Evolutionary conservation across 2,329 filamentous ascomycete species (phyloP).

Genomic region (Neocucurbitaria cava): DNA sequence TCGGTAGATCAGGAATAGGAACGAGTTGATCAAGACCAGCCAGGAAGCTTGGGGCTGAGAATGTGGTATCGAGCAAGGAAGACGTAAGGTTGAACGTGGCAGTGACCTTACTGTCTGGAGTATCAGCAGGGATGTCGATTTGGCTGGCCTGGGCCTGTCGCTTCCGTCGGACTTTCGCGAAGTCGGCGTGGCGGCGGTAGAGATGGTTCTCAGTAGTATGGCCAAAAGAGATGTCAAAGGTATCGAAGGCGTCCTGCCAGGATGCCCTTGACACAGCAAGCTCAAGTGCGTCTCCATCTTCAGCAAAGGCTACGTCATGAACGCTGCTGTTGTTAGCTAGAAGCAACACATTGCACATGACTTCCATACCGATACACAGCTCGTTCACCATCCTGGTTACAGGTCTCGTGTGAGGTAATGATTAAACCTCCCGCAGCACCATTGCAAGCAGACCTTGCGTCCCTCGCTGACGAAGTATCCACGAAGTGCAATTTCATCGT

Average conservation of each 20-base stretch:
- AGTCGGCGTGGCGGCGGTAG: constrained; percentile 38
- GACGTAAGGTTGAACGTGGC: constrained; percentile 31
- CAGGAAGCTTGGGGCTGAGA: constrained; percentile 26
- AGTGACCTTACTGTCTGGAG: constrained; percentile 24
- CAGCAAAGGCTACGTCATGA: constrained; percentile 23
- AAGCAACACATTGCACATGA: not conserved
- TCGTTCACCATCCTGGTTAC: constrained; percentile 47
- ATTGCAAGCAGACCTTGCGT: constrained; percentile 34
- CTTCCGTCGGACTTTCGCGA: constrained; percentile 24
- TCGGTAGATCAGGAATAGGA: constrained; percentile 26
- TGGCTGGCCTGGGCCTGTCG: constrained; percentile 19
- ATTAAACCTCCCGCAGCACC: constrained; percentile 34
- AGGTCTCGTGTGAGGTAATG: constrained; percentile 48
- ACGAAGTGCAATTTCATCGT: constrained; percentile 41
- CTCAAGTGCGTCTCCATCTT: constrained; percentile 35
- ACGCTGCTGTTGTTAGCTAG: constrained; percentile 23
- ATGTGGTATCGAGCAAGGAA: constrained; percentile 32
- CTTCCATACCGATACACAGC: constrained; percentile 38
- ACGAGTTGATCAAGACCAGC: constrained; percentile 15
- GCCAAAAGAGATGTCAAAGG: constrained; percentile 41
- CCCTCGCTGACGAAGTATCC: constrained; percentile 29
- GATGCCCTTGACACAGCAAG: constrained; percentile 29
- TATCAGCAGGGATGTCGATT: constrained; percentile 28
- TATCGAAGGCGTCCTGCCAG: constrained; percentile 41
- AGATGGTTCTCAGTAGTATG: constrained; percentile 40